Evolutionary conservation across 108 stramenopile genomes (phyloP), one percentile per base, ranked within the genome.

Genomic region (Cyclotella distinguenda): DNA sequence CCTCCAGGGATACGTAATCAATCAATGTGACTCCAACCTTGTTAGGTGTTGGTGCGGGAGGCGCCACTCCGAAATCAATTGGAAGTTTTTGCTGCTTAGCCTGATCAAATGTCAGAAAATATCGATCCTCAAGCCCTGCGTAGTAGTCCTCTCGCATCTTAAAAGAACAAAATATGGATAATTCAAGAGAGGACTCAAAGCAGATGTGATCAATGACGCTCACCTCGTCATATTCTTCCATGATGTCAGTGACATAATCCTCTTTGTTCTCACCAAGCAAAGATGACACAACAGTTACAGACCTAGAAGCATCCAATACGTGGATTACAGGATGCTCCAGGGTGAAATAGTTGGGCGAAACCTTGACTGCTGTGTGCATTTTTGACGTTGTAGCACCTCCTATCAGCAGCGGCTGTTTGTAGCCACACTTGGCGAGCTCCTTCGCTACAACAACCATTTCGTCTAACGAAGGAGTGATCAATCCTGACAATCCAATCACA

Each of bases 361-460:
- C 90, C 80, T 99, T 99, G 26, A 99, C 97, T 11, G 99, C 97
- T 31, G 98, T 98, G 89, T 99, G 99, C 97, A 97, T 98, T 84
- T 96, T 96, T 4, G 94, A 95, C 3, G 99, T 99, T 4, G 99
- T 99, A 6, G 99, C 99, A 44, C 99, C 99, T 47, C 99, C 99
- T 62, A 99, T 99, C 56, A 99, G 62, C 25, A 99, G 68, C 21
- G 99, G 99, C 57, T 91, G 91, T 52, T 87, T 97, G 82, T 86
- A 92, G 23, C 96, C 96, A 27, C 79, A 84, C 85, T 97, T 97
- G 0, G 88, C 73, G 84, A 99, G 86, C 81, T 98, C 93, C 81
- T 97, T 97, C 18, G 99, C 99, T 50, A 99, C 98, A 26, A 81
- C 88, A 55, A 99, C 99, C 99, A 99, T 99, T 83, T 99, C 99